Conservation (phyloP, 495 filamentous ascomycete species). For the Ascodesmis nigricans region DNA sequence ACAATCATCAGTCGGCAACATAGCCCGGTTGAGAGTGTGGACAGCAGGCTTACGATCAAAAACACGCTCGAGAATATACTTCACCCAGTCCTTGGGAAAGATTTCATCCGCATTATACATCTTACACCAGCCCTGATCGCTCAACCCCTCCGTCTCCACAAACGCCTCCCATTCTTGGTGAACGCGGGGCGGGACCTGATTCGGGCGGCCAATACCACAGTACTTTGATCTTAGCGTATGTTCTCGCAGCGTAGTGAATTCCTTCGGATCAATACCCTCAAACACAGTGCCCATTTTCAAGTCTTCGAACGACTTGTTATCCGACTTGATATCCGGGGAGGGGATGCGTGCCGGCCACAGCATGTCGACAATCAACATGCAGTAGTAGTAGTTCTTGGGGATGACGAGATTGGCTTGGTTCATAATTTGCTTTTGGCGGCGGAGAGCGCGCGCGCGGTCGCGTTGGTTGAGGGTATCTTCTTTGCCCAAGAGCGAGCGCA, state of each 20-base stretch:
- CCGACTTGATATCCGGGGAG: no score
- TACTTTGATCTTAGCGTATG: constrained; percentile 1
- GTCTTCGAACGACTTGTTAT: not conserved
- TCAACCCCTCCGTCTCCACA: constrained; percentile 3
- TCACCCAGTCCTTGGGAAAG: constrained; percentile 7
- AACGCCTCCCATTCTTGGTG: constrained; percentile 8
- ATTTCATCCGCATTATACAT: constrained; percentile 1
- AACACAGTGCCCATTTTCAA: not conserved
- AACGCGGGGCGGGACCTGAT: constrained; percentile 1
- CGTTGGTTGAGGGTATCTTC: no score
- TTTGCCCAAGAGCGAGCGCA: not conserved
- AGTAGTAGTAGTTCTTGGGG: not conserved
- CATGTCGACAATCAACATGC: not conserved
- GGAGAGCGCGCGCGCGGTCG: no score
- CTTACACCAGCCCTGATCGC: constrained; percentile 2
- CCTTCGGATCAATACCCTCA: not conserved
- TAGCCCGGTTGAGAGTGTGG: not conserved
- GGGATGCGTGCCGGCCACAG: no score
- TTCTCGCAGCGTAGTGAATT: not conserved
- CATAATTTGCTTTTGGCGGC: no score
- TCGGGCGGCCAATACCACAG: constrained; percentile 1
- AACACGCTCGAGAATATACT: constrained; percentile 7
- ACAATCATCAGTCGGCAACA: not conserved
- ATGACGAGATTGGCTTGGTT: not conserved
- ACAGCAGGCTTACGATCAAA: constrained; percentile 1